Percentiles rank a stretch among this genome's conserved stretches.
These are phyloP conservation scores for Leccinum pellstonianum DNA, from an alignment of 768 basidiomycete species.

Conservation along the genomic window DNA sequence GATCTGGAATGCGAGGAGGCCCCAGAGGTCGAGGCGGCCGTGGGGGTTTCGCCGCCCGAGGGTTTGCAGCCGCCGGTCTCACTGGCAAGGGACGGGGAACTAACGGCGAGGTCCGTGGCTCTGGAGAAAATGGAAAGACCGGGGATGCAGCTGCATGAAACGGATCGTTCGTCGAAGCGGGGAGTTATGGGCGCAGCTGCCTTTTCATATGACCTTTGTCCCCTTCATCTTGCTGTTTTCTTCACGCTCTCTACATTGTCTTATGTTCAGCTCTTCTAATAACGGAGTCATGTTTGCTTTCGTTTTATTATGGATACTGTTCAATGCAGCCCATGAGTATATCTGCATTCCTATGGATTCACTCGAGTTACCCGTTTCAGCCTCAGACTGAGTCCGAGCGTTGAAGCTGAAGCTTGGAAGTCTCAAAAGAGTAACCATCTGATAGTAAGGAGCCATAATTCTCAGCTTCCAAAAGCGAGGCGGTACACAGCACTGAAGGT, in stretches of 20 bases:
- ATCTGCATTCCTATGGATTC: conserved; percentile 16
- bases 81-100: conserved; percentile 30
- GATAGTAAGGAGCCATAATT: too few relatives aligned
- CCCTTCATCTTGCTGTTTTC: conserved; percentile 9
- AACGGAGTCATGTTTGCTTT: conserved; percentile 25
- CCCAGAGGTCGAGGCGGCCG: conserved; percentile 54
- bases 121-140: conserved; percentile 28
- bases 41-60: conserved; percentile 56
- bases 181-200: conserved; percentile 18
- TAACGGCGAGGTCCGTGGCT: conserved; percentile 31
- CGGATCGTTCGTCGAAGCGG: conserved; percentile 15
- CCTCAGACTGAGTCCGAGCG: background rate
- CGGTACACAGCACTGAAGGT: background rate
- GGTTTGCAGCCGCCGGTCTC: conserved; percentile 70
- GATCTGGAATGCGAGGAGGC: conserved; percentile 45
- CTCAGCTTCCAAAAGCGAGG: background rate
- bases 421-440: background rate
- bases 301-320: conserved; percentile 19
- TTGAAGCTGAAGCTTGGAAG: background rate
- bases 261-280: conserved; percentile 17
- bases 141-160: conserved; percentile 27
- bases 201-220: conserved; percentile 17
- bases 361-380: background rate
- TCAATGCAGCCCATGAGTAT: conserved; percentile 8
- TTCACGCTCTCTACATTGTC: conserved; percentile 10